These are phyloP conservation scores for Daedaleopsis sinensis DNA, from an alignment of 768 basidiomycete genomes.

Conservation along the genomic window DNA sequence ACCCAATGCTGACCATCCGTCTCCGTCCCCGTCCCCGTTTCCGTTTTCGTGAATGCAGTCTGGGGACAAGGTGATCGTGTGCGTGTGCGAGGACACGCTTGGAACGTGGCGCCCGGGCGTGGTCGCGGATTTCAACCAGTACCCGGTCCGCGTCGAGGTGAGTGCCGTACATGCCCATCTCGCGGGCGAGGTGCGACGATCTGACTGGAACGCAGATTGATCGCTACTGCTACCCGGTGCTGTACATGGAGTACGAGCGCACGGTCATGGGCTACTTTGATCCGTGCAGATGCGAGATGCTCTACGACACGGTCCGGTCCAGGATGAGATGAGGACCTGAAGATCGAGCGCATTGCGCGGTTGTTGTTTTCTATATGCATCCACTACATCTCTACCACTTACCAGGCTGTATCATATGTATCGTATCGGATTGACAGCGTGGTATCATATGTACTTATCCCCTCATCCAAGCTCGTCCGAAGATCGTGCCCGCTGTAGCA, in stretches of 20 bases:
- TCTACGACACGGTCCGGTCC: slow-evolving; percentile 1
- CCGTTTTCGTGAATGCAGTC: neutral
- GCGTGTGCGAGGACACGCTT: neutral
- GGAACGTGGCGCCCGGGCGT: slow-evolving; percentile 1
- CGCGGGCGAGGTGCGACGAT: no score
- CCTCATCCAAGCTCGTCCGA: no score
- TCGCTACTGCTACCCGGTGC: neutral
- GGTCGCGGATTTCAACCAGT: neutral
- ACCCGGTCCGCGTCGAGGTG: neutral
- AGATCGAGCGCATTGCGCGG: neutral
- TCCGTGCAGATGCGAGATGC: neutral
- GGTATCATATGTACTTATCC: no score
- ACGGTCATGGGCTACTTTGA: neutral
- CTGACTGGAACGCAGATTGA: neutral
- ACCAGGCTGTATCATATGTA: no score
- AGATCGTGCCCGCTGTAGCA: no score
- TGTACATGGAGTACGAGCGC: neutral
- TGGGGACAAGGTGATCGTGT: neutral
- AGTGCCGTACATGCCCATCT: no score
- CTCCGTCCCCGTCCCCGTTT: neutral
- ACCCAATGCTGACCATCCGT: neutral
- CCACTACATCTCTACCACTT: neutral
- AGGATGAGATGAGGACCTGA: neutral
- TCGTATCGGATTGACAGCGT: no score
- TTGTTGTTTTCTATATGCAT: neutral